A percentile compares a stretch with the other conserved stretches of the same genome.
Evolutionary conservation across 306 rosid genomes (phyloP).

Genomic region (Cucumis cinereus): DNA sequence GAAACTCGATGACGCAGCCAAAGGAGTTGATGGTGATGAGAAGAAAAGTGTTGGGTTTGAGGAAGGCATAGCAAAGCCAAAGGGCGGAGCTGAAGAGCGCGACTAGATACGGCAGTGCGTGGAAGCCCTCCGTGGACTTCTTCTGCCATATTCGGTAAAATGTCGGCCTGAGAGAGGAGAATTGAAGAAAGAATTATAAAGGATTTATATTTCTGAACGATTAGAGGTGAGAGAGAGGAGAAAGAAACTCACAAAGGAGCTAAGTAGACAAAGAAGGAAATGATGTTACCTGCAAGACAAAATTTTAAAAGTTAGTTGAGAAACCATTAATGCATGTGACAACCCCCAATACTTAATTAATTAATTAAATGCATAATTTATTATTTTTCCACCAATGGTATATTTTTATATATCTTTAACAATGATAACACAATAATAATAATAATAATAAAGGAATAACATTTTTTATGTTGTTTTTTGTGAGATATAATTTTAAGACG

Average conservation of each 20-base stretch:
- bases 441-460: no score
- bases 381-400: no score
- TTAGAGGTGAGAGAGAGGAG: neutral
- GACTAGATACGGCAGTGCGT: slow-evolving; percentile 69
- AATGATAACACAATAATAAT: no score
- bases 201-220: no score
- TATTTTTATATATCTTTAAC: no score
- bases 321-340: neutral
- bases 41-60: slow-evolving; percentile 42
- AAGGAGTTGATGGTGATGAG: slow-evolving; percentile 81
- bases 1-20: slow-evolving; percentile 44
- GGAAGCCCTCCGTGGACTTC: slow-evolving; percentile 74
- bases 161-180: slow-evolving; percentile 38
- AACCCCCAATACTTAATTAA: neutral
- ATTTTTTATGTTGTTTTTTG: no score
- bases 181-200: no score
- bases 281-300: slow-evolving; percentile 41
- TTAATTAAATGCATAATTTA: no score
- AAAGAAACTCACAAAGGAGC: slow-evolving; percentile 68
- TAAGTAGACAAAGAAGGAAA: slow-evolving; percentile 76
- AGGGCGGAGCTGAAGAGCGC: slow-evolving; percentile 73
- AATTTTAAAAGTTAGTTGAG: neutral
- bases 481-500: neutral
- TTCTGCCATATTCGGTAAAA: slow-evolving; percentile 56
- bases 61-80: slow-evolving; percentile 60